Evolutionary conservation across 2,329 filamentous ascomycete genomes (phyloP), one percentile per base, ranked within the genome.

Genomic region (Chaetomium olivaceum): DNA sequence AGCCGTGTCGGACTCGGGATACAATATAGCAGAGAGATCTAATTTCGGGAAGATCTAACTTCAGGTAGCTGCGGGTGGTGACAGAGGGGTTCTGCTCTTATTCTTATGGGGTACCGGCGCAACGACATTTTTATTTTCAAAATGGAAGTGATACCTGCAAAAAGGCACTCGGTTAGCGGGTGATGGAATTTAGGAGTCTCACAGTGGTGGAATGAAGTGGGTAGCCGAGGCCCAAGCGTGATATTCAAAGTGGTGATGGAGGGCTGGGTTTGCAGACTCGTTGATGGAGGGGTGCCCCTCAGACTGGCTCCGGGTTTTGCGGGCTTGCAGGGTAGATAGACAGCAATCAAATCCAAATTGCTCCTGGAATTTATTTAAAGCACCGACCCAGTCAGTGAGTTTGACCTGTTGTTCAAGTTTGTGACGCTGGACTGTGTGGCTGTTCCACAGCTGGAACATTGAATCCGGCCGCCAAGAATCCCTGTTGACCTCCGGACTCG

Each of bases 1-100:
- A 73, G 76, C 14, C 75, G 78, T 4, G 77, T 87, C 16, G 84
- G 84, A 0, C 72, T 87, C 46, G 84, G 84, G 2, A 86, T 87
- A 66, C 81, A 83, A 65, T 83, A 84, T 65, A 71, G 78, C 27
- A 69, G 70, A 54, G 68, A 71, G 43, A 52, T 51, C 8, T 72
- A 68, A 63, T 29, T 29, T 29, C 3, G 27, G 27, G 27, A 69
- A 69, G 43, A 52, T 51, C 8, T 72, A 68, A 61, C 39, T 55
- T 12, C 23, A 23, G 54, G 29, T 16, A 39, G 16, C 11, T 39
- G 7, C 12, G 31, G n/a, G 7, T 31, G 16, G 23, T 31, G 12
- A 3, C 5, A n/a, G 9, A 43, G 19, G 25, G 4, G 2, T 23
- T 48, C 46, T 1, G 6, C 21, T 57, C 4, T 21, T 58, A 36